phyloP scores from a whole-genome alignment of 2,329 filamentous ascomycete genomes.

The Claviceps sp. region DNA sequence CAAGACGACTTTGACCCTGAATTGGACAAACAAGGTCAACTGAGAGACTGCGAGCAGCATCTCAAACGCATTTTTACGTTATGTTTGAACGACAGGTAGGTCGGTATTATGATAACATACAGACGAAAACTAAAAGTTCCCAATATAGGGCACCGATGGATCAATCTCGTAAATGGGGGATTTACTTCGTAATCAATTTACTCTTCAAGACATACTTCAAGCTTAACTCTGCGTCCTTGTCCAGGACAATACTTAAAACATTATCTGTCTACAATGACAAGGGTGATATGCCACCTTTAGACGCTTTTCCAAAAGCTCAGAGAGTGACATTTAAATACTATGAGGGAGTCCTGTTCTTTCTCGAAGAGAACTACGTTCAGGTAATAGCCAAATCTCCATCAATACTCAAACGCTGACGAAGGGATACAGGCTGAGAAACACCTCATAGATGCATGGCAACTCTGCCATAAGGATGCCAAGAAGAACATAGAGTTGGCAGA shows the following conservation, averaged over 20 bases:
- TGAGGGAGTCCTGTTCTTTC: constrained; percentile 79
- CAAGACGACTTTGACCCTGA: constrained; percentile 75
- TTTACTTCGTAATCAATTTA: constrained; percentile 88
- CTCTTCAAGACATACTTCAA: constrained; percentile 98
- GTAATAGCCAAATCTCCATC: constrained; percentile 26
- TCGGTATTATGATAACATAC: constrained; percentile 21
- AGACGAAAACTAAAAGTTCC: background rate
- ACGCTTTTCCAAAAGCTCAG: constrained; percentile 75
- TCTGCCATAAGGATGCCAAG: constrained; percentile 59
- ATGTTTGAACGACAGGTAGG: constrained; percentile 85
- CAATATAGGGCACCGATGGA: constrained; percentile 57
- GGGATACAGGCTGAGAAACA: constrained; percentile 56
- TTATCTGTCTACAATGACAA: constrained; percentile 57
- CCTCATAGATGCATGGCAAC: constrained; percentile 66
- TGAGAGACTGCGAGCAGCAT: constrained; percentile 82
- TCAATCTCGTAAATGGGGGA: constrained; percentile 93
- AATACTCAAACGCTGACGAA: background rate
- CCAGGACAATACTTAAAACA: constrained; percentile 77
- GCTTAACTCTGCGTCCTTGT: constrained; percentile 78
- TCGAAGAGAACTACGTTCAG: constrained; percentile 84
- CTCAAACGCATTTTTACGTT: constrained; percentile 87
- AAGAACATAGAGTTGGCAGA: constrained; percentile 67
- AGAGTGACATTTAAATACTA: constrained; percentile 96
- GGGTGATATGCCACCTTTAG: constrained; percentile 67
- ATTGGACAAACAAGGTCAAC: constrained; percentile 63